phyloP scores from a whole-genome alignment of 148 eudicot species.

The Chenopodium suecicum region DNA sequence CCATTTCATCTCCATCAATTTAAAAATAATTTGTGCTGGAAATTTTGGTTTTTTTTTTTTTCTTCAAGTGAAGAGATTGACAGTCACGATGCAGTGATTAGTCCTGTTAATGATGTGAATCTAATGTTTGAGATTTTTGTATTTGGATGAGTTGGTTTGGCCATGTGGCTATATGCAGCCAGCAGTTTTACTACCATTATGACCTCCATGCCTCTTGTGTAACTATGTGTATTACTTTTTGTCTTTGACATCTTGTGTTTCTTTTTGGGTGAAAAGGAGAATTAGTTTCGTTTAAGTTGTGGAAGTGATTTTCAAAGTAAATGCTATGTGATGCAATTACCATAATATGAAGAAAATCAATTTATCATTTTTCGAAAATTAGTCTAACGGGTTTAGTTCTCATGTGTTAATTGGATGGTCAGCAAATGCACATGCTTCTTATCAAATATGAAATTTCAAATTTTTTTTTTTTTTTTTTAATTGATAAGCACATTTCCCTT shows the following conservation, averaged over 20 bases:
- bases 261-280: neutral
- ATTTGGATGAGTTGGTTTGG: neutral
- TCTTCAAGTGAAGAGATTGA: constrained; percentile 90
- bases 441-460: neutral
- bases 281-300: no score
- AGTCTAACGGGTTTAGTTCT: neutral
- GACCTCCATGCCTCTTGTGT: neutral
- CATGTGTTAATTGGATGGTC: neutral
- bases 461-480: no score
- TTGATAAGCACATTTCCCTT: neutral
- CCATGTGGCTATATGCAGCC: neutral
- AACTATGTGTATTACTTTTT: neutral
- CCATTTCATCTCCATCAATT: constrained; percentile 92
- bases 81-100: constrained; percentile 83
- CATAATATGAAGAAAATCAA: neutral
- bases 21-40: constrained; percentile 78
- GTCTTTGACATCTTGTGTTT: neutral
- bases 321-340: neutral
- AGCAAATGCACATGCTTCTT: neutral
- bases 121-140: neutral
- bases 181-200: no score
- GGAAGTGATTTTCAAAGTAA: neutral
- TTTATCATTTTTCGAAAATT: neutral
- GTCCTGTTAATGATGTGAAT: constrained; percentile 88
- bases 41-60: constrained; percentile 85